Conservation (phyloP, 306 rosid genomes). For the Fagus crenata region DNA sequence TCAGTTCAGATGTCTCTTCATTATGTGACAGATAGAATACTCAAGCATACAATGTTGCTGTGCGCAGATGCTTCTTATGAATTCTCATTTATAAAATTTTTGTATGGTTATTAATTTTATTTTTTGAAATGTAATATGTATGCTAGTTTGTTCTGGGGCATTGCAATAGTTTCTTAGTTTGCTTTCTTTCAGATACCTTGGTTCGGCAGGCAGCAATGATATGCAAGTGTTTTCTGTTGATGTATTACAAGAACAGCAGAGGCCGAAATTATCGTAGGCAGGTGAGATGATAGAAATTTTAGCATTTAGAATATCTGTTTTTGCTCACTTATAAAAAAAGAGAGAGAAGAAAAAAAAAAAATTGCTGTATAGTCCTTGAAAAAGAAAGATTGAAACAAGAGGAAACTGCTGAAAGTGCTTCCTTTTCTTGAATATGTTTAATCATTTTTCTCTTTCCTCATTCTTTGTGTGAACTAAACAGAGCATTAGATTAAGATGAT, state of each 20-base stretch:
- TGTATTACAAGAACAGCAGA: constrained; percentile 87
- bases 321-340: no score
- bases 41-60: neutral
- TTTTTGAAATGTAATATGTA: constrained; percentile 3
- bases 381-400: neutral
- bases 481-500: constrained; percentile 21
- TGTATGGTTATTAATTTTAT: constrained; percentile 3
- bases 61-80: neutral
- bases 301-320: constrained; percentile 15
- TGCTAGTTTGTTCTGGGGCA: neutral
- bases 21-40: neutral
- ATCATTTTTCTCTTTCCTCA: neutral
- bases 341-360: no score
- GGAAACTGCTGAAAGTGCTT: constrained; percentile 17
- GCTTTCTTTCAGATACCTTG: constrained; percentile 75
- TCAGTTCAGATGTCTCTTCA: neutral
- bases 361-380: constrained; percentile 5
- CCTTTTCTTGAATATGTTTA: constrained; percentile 6
- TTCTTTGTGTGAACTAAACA: constrained; percentile 10
- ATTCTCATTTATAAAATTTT: neutral
- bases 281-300: constrained; percentile 51
- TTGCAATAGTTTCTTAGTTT: constrained; percentile 28
- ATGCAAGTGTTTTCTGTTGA: constrained; percentile 71
- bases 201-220: constrained; percentile 92
- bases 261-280: constrained; percentile 93